Percentiles rank a stretch among this genome's conserved stretches.
Evolutionary conservation across 257 asterid genomes (phyloP).

Genomic region (Gynochthodes officinalis): DNA sequence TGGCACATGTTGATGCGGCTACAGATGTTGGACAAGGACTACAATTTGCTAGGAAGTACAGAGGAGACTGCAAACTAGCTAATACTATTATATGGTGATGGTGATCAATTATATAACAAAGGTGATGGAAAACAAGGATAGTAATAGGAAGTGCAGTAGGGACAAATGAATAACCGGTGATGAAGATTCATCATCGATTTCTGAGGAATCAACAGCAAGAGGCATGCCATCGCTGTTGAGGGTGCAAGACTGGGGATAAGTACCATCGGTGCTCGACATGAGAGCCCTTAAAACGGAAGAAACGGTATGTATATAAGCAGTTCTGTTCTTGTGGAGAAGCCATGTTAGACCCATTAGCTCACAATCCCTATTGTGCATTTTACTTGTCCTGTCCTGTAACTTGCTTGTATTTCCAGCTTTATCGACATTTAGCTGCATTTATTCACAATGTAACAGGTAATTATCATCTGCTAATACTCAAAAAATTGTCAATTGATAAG

Average conservation of each 20-base stretch:
- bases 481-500: neutral
- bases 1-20: slow-evolving; percentile 9
- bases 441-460: too few relatives aligned
- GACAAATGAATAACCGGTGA: slow-evolving; percentile 28
- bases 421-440: slow-evolving; percentile 56
- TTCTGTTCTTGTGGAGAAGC: slow-evolving; percentile 79
- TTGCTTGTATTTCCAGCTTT: slow-evolving; percentile 37
- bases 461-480: neutral
- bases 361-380: slow-evolving; percentile 70
- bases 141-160: slow-evolving; percentile 31
- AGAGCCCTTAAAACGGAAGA: slow-evolving; percentile 84
- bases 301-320: slow-evolving; percentile 66
- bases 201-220: slow-evolving; percentile 85
- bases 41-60: slow-evolving; percentile 21
- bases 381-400: slow-evolving; percentile 44
- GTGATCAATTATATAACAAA: slow-evolving; percentile 15
- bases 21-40: slow-evolving; percentile 15
- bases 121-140: slow-evolving; percentile 32
- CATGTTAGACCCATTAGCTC: slow-evolving; percentile 87
- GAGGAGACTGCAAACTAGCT: slow-evolving; percentile 24
- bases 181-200: slow-evolving; percentile 56
- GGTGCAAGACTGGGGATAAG: slow-evolving; percentile 56
- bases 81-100: slow-evolving; percentile 12
- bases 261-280: slow-evolving; percentile 50
- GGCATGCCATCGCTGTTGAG: slow-evolving; percentile 86